Conservation (phyloP, 2,329 filamentous ascomycete species). For the Ceratocystis cubensis region DNA sequence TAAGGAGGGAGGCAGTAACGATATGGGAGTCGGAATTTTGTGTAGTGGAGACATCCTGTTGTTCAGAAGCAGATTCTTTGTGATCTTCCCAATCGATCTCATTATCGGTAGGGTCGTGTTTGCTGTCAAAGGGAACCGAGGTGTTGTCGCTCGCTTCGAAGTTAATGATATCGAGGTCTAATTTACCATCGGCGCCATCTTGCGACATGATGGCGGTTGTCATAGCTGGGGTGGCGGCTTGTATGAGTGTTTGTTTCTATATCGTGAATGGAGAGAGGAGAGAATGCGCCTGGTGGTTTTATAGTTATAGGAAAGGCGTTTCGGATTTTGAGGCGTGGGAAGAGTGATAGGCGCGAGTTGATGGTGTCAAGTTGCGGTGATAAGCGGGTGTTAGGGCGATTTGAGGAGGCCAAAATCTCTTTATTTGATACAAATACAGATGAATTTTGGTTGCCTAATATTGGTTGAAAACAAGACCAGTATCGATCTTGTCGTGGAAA, state of each 20-base stretch:
- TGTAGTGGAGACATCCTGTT: not conserved
- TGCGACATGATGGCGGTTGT: slow-evolving; percentile 23
- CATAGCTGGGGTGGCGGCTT: slow-evolving; percentile 9
- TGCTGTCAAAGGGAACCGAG: not conserved
- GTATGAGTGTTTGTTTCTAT: not conserved
- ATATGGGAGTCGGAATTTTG: not conserved
- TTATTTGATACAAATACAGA: not conserved
- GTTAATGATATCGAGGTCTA: slow-evolving; percentile 30
- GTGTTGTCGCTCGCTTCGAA: slow-evolving; percentile 28
- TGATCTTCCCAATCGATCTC: slow-evolving; percentile 21
- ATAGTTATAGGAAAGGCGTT: not conserved
- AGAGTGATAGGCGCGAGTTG: not conserved
- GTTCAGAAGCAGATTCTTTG: not conserved
- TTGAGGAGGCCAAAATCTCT: not conserved
- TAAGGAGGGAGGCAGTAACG: not conserved
- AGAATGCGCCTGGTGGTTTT: not conserved
- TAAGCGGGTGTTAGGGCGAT: not conserved
- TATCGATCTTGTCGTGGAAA: not conserved
- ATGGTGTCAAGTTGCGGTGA: not conserved
- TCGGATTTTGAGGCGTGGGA: not conserved
- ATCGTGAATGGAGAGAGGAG: not conserved
- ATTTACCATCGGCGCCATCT: slow-evolving; percentile 23
- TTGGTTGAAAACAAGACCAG: too few species aligned
- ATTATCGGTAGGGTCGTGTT: slow-evolving; percentile 12
- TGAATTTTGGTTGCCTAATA: too few species aligned